Base-by-base conservation (phyloP, 345 rosid genomes). In the Pugionium cornutum region DNA sequence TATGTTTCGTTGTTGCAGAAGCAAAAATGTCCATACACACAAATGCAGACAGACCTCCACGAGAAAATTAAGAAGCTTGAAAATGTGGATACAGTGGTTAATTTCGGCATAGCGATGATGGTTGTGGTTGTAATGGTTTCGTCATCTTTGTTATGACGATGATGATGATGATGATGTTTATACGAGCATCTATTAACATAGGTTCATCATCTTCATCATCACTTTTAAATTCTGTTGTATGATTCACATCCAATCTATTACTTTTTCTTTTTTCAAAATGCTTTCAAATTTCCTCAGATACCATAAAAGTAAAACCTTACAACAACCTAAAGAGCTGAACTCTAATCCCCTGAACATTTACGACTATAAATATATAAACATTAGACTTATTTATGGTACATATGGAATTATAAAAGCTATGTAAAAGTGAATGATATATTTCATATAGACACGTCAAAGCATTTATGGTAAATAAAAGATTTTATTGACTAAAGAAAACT, bases 101-200 rank as follows among this genome's bases (percentile, higher is more conserved):
- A 80, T 57, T 83, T 76, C 45, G 87, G 97, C 63, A 62, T 92
- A 77, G 62, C 73, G 7, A 64, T 78, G 49, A 84, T 87, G 88
- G 52, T 87, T 78, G 70, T 74, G 25, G 29, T 54, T 54, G 77
- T 54, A 60, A 10, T 53, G 47, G 31, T 67, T 1, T 67, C 77
- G 29, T 67, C 77, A 41, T 67, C 58, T 27, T 54, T 67, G 64
- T 36, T 74, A 53, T 27, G 51, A 41, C 52, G 72, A 66, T 40
- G 47, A 34, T 34, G 5, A 34, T 34, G 18, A 18, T 18, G 18
- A 18, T 58, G 71, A 64, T 39, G 44, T 53, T 27, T 51, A 9
- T 33, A 4, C 28, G 54, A 62, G 27, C 67, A 69, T 52, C 30
- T 69, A 60, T 51, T 41, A 50, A 26, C 4, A 53, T 52, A 58